Percentiles rank a stretch among this genome's conserved stretches.
phyloP scores from a whole-genome alignment of 2,329 filamentous ascomycete species.

The Daldinia eschscholtzii region DNA sequence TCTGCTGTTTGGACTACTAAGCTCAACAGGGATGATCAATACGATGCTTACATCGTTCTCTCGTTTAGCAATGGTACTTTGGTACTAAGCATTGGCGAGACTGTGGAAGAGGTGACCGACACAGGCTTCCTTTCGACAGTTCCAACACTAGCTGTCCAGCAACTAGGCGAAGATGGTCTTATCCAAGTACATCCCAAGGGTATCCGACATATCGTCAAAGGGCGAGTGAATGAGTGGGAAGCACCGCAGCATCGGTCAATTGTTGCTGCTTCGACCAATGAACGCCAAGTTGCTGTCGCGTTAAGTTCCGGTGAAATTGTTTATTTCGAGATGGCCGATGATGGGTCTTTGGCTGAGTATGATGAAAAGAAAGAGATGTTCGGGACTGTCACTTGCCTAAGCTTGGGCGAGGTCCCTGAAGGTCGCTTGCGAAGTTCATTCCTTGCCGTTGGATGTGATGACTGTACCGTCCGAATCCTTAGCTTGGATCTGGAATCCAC shows the following conservation, averaged over 20 bases:
- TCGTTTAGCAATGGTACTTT: slow-evolving; percentile 91
- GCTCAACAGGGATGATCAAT: slow-evolving; percentile 82
- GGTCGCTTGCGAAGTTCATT: slow-evolving; percentile 91
- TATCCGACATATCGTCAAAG: slow-evolving; percentile 86
- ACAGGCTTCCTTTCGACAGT: slow-evolving; percentile 92
- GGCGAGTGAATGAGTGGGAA: slow-evolving; percentile 91
- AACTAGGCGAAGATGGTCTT: slow-evolving; percentile 91
- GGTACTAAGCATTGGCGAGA: slow-evolving; percentile 95
- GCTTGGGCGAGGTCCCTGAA: slow-evolving; percentile 90
- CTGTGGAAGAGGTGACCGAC: slow-evolving; percentile 94
- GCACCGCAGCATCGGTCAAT: slow-evolving; percentile 95
- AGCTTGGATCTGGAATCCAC: slow-evolving; percentile 92
- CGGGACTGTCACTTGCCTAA: slow-evolving; percentile 94
- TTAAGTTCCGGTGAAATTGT: slow-evolving; percentile 96
- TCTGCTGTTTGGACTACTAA: slow-evolving; percentile 97
- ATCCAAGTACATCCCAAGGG: slow-evolving; percentile 97
- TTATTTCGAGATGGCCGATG: slow-evolving; percentile 96
- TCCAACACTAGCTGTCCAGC: slow-evolving; percentile 90
- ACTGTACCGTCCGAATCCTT: slow-evolving; percentile 93
- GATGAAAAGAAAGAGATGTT: slow-evolving; percentile 96
- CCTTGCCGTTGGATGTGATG: slow-evolving; percentile 95
- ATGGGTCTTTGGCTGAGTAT: slow-evolving; percentile 92
- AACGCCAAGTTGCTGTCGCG: slow-evolving; percentile 91
- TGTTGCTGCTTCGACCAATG: slow-evolving; percentile 92
- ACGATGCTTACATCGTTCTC: slow-evolving; percentile 94